A percentile compares a stretch with the other conserved stretches of the same genome.
Evolutionary conservation across 1,284 basidiomycete genomes (phyloP).

Genomic region (Gomphus sp.): DNA sequence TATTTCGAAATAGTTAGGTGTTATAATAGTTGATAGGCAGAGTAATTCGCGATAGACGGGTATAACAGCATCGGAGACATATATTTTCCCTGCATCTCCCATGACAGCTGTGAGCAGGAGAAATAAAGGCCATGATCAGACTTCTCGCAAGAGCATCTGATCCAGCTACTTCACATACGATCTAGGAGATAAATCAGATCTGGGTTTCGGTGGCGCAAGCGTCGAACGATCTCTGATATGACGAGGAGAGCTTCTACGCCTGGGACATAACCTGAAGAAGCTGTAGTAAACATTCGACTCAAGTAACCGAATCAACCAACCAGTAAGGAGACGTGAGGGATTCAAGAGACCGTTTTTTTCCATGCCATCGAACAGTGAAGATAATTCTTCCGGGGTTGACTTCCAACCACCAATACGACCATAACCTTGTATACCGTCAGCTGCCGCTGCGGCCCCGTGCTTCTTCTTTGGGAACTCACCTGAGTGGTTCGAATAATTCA

Average conservation of each 20-base stretch:
- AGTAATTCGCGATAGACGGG: conserved; percentile 84
- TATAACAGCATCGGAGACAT: conserved; percentile 83
- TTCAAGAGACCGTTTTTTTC: conserved; percentile 57
- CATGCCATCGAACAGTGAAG: conserved; percentile 58
- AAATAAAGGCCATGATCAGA: conserved; percentile 4
- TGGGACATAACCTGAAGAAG: conserved; percentile 69
- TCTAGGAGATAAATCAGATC: conserved; percentile 80
- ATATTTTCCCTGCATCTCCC: conserved; percentile 82
- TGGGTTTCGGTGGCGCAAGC: conserved; percentile 47
- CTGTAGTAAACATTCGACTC: neutral
- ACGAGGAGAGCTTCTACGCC: conserved; percentile 70
- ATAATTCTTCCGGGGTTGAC: conserved; percentile 60
- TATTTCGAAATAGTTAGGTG: conserved; percentile 97
- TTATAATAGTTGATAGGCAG: conserved; percentile 79
- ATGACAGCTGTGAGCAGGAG: conserved; percentile 54
- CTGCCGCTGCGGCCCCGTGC: neutral
- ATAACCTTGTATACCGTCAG: conserved; percentile 47
- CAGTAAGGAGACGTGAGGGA: conserved; percentile 65
- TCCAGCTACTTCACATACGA: conserved; percentile 47
- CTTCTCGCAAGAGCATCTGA: neutral
- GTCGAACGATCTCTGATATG: conserved; percentile 56
- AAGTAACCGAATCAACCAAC: conserved; percentile 23
- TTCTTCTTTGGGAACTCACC: conserved; percentile 38
- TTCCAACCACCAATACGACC: conserved; percentile 66
- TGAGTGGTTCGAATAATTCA: conserved; percentile 92